Conservation (phyloP, 352 stramenopile genomes). For the Globisporangium middletonii region DNA sequence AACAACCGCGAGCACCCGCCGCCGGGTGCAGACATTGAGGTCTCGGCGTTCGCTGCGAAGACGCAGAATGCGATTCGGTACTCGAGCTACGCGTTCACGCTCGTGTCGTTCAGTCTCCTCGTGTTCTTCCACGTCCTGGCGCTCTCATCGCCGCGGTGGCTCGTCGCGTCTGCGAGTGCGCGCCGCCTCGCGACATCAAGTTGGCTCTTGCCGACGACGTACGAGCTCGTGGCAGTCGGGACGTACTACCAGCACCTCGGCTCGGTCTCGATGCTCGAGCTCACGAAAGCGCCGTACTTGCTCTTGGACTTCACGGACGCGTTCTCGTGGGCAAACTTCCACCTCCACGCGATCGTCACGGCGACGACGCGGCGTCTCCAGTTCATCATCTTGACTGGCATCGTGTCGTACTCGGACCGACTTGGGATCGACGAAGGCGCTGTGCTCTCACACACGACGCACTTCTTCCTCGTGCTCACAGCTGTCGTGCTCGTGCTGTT, state of each 20-base stretch:
- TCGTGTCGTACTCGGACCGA: conserved; percentile 63
- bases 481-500: conserved; percentile 36
- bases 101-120: conserved; percentile 39
- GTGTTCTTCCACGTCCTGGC: conserved; percentile 54
- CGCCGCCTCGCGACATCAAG: conserved; percentile 3
- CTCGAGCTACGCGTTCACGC: conserved; percentile 38
- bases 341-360: conserved; percentile 35
- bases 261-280: conserved; percentile 66
- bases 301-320: conserved; percentile 71
- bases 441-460: conserved; percentile 30
- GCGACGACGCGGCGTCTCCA: conserved; percentile 30
- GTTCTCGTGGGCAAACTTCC: conserved; percentile 66
- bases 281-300: conserved; percentile 71
- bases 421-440: conserved; percentile 53
- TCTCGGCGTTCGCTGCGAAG: conserved; percentile 34
- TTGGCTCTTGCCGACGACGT: conserved; percentile 59
- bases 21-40: conserved; percentile 49
- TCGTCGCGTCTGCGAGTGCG: conserved; percentile 19
- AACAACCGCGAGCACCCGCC: conserved; percentile 40
- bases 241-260: conserved; percentile 69
- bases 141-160: conserved; percentile 34
- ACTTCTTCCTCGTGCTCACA: conserved; percentile 38
- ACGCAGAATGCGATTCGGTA: conserved; percentile 48
- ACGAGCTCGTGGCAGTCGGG: conserved; percentile 54
- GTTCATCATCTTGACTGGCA: conserved; percentile 54